These are phyloP conservation scores for Plantago elongata DNA, from an alignment of 257 asterid genomes.

Conservation along the genomic window DNA sequence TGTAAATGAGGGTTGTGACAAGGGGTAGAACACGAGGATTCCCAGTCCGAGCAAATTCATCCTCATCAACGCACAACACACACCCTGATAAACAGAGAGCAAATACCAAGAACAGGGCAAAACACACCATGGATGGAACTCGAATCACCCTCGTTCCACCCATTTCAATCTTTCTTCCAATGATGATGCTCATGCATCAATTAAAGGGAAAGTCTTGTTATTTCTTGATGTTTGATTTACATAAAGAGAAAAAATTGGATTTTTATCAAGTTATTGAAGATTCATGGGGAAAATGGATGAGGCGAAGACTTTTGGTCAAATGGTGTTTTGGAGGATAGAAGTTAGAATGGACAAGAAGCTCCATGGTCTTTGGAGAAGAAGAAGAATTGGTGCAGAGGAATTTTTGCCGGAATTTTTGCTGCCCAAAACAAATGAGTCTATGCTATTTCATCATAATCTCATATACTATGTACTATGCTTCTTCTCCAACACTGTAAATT, in stretches of 20 bases:
- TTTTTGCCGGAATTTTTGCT: slow-evolving; percentile 39
- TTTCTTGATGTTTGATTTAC: too few species aligned
- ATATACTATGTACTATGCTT: too few species aligned
- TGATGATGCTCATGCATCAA: slow-evolving; percentile 26
- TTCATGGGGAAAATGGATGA: slow-evolving; percentile 22
- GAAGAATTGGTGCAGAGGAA: slow-evolving; percentile 86
- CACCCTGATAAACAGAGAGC: slow-evolving; percentile 34
- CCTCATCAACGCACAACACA: slow-evolving; percentile 49
- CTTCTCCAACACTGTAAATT: too few species aligned
- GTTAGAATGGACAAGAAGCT: slow-evolving; percentile 30
- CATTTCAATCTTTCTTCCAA: slow-evolving; percentile 48
- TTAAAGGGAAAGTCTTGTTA: neutral
- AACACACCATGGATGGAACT: slow-evolving; percentile 42
- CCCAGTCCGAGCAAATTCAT: slow-evolving; percentile 35
- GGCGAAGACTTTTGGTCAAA: slow-evolving; percentile 9
- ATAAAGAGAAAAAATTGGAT: too few species aligned
- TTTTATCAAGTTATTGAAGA: neutral
- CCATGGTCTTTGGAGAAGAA: slow-evolving; percentile 29
- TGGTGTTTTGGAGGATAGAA: slow-evolving; percentile 1
- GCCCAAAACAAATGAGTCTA: too few species aligned
- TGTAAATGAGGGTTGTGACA: slow-evolving; percentile 66
- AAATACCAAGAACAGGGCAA: slow-evolving; percentile 41
- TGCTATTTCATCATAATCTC: too few species aligned
- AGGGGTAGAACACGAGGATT: slow-evolving; percentile 49
- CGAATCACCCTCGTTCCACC: slow-evolving; percentile 55